Conservation (phyloP, 768 basidiomycete species). For the Tremella mesenterica region DNA sequence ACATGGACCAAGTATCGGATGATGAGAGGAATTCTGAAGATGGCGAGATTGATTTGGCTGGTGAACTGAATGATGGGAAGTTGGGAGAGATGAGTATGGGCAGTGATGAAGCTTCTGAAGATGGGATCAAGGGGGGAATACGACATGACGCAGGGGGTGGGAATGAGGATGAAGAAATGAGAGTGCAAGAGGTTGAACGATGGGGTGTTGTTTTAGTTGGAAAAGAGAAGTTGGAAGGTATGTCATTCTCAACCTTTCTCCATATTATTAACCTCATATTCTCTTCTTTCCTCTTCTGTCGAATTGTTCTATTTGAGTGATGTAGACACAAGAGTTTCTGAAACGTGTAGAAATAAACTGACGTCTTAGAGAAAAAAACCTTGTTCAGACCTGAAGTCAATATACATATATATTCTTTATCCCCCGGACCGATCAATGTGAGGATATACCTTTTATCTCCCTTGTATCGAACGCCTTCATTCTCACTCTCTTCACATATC, state of each 20-base stretch:
- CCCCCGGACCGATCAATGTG: slow-evolving; percentile 25
- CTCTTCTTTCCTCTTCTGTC: neutral
- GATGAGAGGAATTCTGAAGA: slow-evolving; percentile 34
- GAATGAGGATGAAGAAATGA: neutral
- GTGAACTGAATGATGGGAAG: slow-evolving; percentile 5
- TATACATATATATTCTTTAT: slow-evolving; percentile 32
- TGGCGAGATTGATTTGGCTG: slow-evolving; percentile 6
- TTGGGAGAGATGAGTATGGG: too few species aligned
- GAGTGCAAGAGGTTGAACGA: neutral
- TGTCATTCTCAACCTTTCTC: too few species aligned
- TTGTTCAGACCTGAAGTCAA: slow-evolving; percentile 24
- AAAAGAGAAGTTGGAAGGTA: slow-evolving; percentile 24
- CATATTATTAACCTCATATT: too few species aligned
- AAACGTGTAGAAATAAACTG: too few species aligned
- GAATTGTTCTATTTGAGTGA: neutral
- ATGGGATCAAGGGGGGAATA: neutral
- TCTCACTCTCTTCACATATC: too few species aligned
- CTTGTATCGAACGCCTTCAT: neutral
- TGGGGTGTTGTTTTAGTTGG: slow-evolving; percentile 32
- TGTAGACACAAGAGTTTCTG: neutral
- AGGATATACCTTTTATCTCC: slow-evolving; percentile 4
- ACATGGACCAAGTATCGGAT: slow-evolving; percentile 35
- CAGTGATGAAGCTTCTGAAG: slow-evolving; percentile 8
- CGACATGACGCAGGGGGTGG: neutral
- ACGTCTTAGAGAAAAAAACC: slow-evolving; percentile 21